Percentiles rank a stretch among this genome's conserved stretches.
phyloP scores from a whole-genome alignment of 139 green algal genomes.

The Chlorella sp. region DNA sequence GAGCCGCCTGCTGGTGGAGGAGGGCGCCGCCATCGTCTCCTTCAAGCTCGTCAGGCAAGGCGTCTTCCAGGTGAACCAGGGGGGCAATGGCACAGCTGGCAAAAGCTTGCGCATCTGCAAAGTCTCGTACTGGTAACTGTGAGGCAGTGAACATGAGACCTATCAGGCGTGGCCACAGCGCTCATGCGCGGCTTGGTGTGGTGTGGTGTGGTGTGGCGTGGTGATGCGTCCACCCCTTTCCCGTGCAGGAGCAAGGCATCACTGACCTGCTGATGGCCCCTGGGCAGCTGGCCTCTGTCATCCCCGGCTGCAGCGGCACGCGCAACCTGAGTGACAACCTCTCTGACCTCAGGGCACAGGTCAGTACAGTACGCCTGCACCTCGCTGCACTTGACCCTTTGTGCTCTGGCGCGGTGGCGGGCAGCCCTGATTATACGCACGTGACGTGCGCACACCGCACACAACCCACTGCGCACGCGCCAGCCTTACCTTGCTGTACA shows the following conservation, averaged over 20 bases:
- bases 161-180: neutral
- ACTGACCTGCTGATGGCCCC: slow-evolving; percentile 76
- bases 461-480: too few relatives aligned
- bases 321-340: slow-evolving; percentile 89
- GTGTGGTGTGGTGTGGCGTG: too few relatives aligned
- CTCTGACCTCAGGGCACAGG: slow-evolving; percentile 87
- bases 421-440: too few relatives aligned
- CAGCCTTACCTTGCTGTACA: too few relatives aligned
- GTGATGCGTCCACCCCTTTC: too few relatives aligned
- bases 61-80: slow-evolving; percentile 75
- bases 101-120: neutral
- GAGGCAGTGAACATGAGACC: neutral
- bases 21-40: slow-evolving; percentile 88
- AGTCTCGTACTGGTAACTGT: neutral
- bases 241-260: slow-evolving; percentile 80
- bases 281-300: slow-evolving; percentile 26
- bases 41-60: slow-evolving; percentile 86
- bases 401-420: too few relatives aligned
- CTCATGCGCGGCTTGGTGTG: too few relatives aligned
- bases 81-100: neutral
- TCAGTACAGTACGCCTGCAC: too few relatives aligned
- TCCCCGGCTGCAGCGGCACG: slow-evolving; percentile 65
- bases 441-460: too few relatives aligned
- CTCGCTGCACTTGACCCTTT: too few relatives aligned
- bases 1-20: slow-evolving; percentile 74